Evolutionary conservation across 805 yeast genomes (phyloP), one percentile per base, ranked within the genome.

Genomic region (Saccharomyces paradoxus): DNA sequence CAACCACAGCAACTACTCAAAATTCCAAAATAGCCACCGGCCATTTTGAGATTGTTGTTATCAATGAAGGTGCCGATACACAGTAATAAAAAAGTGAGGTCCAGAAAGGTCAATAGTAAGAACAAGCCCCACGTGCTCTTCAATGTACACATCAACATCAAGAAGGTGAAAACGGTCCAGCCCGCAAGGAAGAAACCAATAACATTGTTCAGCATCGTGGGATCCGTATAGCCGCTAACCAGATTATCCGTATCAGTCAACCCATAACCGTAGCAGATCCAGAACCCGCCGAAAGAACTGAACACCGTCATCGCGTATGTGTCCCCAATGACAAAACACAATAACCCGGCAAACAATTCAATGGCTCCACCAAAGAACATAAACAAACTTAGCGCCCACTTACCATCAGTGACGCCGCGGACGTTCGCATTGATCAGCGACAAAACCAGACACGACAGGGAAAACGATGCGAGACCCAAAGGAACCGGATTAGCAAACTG

Each of bases 401-500:
- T 80, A 37, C 81, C 79, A 48, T 80, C 77, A 6, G 76, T 71
- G 48, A 83, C 86, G 51, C 89, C 87, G 74, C 86, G 81, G 12
- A 87, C 89, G 47, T 79, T 81, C 31, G 81, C 78, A 65, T 85
- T 85, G 54, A 81, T 74, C 61, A 86, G 64, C 2, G 87, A 81
- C 46, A 86, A 74, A 29, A 84, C 86, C 67, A 86, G 81, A 48
- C 72, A 67, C 24, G 74, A 74, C 51, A 72, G 65, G 14, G 89
- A 87, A 70, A 86, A 86, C 27, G 86, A 87, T 29, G 83, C 79
- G 55, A 86, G 72, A 14, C 91, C 92, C 58, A 86, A 72, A 24
- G 91, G 91, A 49, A 86, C 87, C 27, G 92, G 91, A 63, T 86
- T 86, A 55, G 85, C 91, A 72, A 79, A 76, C 57, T 77, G 76